Evolutionary conservation across 768 basidiomycete species (phyloP).

Genomic region (Phanerochaete sordida): DNA sequence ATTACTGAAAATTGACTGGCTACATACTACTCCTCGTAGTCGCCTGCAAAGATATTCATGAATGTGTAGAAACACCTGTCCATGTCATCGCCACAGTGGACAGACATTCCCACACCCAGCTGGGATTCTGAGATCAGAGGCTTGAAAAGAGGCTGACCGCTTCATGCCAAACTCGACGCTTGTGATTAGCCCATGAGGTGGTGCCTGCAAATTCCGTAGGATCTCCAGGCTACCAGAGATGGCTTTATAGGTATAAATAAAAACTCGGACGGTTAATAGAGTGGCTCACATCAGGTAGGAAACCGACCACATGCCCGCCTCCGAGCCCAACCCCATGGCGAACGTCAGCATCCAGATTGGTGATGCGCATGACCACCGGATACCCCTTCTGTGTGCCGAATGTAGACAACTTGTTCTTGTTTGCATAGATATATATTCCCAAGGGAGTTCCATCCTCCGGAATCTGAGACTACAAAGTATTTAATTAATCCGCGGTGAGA

Average conservation of each 20-base stretch:
- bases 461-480: not conserved
- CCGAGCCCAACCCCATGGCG: conserved; percentile 13
- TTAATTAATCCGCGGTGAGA: not conserved
- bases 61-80: conserved; percentile 13
- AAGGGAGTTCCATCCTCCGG: not conserved
- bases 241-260: not conserved
- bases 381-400: conserved; percentile 18
- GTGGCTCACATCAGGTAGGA: conserved; percentile 23
- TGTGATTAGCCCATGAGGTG: conserved; percentile 15
- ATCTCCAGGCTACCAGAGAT: not conserved
- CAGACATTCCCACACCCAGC: conserved; percentile 4
- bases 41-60: conserved; percentile 22
- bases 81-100: conserved; percentile 11
- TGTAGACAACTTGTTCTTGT: conserved; percentile 17
- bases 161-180: conserved; percentile 21
- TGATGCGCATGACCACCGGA: conserved; percentile 14
- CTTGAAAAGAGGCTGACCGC: conserved; percentile 13
- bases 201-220: conserved; percentile 4
- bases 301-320: conserved; percentile 22
- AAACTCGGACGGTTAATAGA: not conserved
- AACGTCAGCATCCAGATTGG: conserved; percentile 16
- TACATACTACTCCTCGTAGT: conserved; percentile 27
- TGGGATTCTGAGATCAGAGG: conserved; percentile 1
- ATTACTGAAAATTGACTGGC: too few relatives aligned
- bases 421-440: conserved; percentile 15